A percentile compares a stretch with the other conserved stretches of the same genome.
phyloP scores from a whole-genome alignment of 371 early-diverging fungal genomes.

The Mortierella sp. region DNA sequence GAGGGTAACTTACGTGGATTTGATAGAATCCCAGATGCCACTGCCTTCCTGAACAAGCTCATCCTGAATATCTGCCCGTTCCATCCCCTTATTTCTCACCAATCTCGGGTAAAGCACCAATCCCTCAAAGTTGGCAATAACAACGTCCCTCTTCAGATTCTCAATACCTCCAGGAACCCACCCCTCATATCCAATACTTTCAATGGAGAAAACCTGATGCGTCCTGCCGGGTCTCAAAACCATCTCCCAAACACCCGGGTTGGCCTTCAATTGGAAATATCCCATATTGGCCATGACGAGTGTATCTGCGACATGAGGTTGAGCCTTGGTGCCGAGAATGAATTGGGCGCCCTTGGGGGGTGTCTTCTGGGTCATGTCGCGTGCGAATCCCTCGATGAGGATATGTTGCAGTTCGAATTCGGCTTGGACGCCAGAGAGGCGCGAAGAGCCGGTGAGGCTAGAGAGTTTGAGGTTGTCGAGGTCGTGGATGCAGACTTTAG shows the following conservation, averaged over 20 bases:
- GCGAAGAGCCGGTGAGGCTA: slow-evolving; percentile 58
- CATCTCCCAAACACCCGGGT: slow-evolving; percentile 91
- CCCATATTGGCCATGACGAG: slow-evolving; percentile 98
- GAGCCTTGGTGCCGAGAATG: slow-evolving; percentile 75
- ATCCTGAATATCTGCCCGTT: slow-evolving; percentile 79
- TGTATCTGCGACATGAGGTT: slow-evolving; percentile 81
- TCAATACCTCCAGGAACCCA: slow-evolving; percentile 63
- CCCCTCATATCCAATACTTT: slow-evolving; percentile 72
- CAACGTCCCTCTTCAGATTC: slow-evolving; percentile 62
- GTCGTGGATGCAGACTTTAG: slow-evolving; percentile 86
- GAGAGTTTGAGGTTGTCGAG: slow-evolving; percentile 90
- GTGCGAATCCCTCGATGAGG: slow-evolving; percentile 91
- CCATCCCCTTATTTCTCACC: slow-evolving; percentile 85
- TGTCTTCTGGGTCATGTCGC: slow-evolving; percentile 70
- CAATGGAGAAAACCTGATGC: slow-evolving; percentile 80
- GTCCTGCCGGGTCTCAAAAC: slow-evolving; percentile 87
- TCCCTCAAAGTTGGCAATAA: slow-evolving; percentile 86
- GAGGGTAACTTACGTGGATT: slow-evolving; percentile 59
- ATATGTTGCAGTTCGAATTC: slow-evolving; percentile 86
- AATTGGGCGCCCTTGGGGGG: slow-evolving; percentile 95
- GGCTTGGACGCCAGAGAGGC: slow-evolving; percentile 72
- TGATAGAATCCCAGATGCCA: slow-evolving; percentile 68
- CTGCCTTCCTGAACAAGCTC: slow-evolving; percentile 38
- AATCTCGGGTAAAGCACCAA: slow-evolving; percentile 83
- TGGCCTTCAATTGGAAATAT: slow-evolving; percentile 94